Percentiles rank a stretch among this genome's conserved stretches.
Evolutionary conservation across 495 filamentous ascomycete genomes (phyloP).

Genomic region (Penicillium canariense): DNA sequence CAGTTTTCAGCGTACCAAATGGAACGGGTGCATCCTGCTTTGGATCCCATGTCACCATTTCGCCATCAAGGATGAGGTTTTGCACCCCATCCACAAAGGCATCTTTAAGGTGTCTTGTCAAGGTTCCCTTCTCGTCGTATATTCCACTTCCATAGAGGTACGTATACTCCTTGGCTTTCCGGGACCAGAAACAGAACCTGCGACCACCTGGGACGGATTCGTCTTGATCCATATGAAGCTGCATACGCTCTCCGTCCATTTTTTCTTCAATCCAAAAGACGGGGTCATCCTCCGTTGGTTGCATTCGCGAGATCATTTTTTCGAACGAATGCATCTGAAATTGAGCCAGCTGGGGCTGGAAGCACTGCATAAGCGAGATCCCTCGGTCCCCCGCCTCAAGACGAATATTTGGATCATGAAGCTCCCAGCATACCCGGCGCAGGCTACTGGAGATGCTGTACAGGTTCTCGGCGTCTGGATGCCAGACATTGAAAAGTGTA

Average conservation of each 20-base stretch:
- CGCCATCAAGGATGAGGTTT: constrained; percentile 89
- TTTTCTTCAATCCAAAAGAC: constrained; percentile 98
- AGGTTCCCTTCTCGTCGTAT: constrained; percentile 68
- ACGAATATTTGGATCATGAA: constrained; percentile 71
- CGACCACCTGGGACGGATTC: constrained; percentile 62
- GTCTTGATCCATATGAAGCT: constrained; percentile 87
- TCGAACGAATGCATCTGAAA: constrained; percentile 88
- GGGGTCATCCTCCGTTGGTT: constrained; percentile 62
- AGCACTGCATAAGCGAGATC: constrained; percentile 87
- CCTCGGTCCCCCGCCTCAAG: constrained; percentile 73
- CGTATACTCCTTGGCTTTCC: constrained; percentile 95
- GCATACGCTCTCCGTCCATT: constrained; percentile 94
- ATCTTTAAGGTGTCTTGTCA: constrained; percentile 75
- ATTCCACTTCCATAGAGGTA: constrained; percentile 85
- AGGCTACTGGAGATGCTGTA: constrained; percentile 92
- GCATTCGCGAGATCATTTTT: constrained; percentile 75
- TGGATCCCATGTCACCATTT: constrained; percentile 99
- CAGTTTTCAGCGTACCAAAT: constrained; percentile 92
- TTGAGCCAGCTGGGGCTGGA: constrained; percentile 93
- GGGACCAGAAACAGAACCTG: constrained; percentile 86
- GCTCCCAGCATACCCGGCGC: constrained; percentile 91
- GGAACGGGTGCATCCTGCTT: constrained; percentile 77
- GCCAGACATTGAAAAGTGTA: constrained; percentile 88
- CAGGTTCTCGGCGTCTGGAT: constrained; percentile 84
- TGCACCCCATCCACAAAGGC: constrained; percentile 77